phyloP scores from a whole-genome alignment of 495 filamentous ascomycete species.

The Oidiodendron maius region DNA sequence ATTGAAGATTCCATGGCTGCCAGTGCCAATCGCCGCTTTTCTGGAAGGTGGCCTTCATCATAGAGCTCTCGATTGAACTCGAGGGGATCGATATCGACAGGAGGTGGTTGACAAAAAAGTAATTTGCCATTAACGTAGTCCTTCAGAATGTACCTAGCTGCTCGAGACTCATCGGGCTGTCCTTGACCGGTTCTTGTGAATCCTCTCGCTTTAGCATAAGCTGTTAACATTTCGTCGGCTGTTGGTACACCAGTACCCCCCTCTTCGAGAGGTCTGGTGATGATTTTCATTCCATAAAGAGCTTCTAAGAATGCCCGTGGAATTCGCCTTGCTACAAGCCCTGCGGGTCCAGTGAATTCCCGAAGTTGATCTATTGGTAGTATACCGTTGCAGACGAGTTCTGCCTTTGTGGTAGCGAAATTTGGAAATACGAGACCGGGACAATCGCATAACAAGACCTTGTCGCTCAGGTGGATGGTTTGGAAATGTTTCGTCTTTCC shows the following conservation, averaged over 20 bases:
- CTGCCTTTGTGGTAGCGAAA: slow-evolving; percentile 93
- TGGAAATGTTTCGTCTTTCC: slow-evolving; percentile 99
- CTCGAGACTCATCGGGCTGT: slow-evolving; percentile 87
- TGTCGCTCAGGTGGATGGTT: slow-evolving; percentile 86
- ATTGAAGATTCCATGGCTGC: slow-evolving; percentile 38
- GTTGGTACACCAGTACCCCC: slow-evolving; percentile 88
- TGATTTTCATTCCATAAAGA: slow-evolving; percentile 87
- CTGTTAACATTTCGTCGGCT: slow-evolving; percentile 75
- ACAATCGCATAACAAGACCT: slow-evolving; percentile 93
- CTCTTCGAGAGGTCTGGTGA: slow-evolving; percentile 78
- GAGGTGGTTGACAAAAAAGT: slow-evolving; percentile 85
- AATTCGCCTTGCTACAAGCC: slow-evolving; percentile 82
- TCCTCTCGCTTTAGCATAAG: slow-evolving; percentile 84
- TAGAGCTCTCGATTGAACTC: slow-evolving; percentile 91
- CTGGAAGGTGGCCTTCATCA: slow-evolving; percentile 68
- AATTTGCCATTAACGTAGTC: slow-evolving; percentile 97
- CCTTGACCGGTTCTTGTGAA: slow-evolving; percentile 84
- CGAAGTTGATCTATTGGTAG: slow-evolving; percentile 96
- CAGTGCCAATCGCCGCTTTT: slow-evolving; percentile 58
- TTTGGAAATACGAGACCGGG: slow-evolving; percentile 98
- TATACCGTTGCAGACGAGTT: slow-evolving; percentile 92
- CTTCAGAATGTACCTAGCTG: slow-evolving; percentile 86
- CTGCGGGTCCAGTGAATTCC: slow-evolving; percentile 85
- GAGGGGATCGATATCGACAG: slow-evolving; percentile 59
- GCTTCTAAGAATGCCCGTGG: slow-evolving; percentile 88